A percentile compares a stretch with the other conserved stretches of the same genome.
These are phyloP conservation scores for Boletus eberwhitei DNA, from an alignment of 768 basidiomycete genomes.

Conservation along the genomic window DNA sequence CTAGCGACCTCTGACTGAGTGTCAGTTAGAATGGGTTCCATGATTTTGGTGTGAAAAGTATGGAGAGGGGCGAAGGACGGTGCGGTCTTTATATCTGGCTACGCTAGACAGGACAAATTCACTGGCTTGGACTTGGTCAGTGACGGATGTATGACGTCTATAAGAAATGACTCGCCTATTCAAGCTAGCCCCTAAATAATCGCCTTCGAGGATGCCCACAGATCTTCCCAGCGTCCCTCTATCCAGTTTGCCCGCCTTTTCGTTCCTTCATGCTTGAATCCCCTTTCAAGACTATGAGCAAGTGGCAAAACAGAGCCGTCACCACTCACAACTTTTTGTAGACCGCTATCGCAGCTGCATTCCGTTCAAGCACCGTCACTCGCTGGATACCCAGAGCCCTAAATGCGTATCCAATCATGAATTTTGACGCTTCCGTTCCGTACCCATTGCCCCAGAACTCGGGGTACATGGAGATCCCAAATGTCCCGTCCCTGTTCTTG, in stretches of 20 bases:
- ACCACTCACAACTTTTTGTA: conserved; percentile 32
- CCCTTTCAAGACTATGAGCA: conserved; percentile 15
- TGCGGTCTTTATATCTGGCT: conserved; percentile 2
- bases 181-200: conserved; percentile 1
- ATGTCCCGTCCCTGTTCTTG: conserved; percentile 27
- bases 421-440: conserved; percentile 34
- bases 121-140: too few species aligned
- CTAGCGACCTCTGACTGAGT: conserved; percentile 46
- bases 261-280: conserved; percentile 34
- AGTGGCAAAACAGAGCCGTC: neutral
- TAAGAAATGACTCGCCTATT: neutral
- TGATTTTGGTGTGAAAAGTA: conserved; percentile 3
- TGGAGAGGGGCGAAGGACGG: neutral
- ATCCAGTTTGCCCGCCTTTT: conserved; percentile 31
- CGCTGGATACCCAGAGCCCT: conserved; percentile 27
- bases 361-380: conserved; percentile 21
- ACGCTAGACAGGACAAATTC: too few species aligned
- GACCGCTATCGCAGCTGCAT: conserved; percentile 18
- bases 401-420: conserved; percentile 34
- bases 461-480: conserved; percentile 20
- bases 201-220: conserved; percentile 13
- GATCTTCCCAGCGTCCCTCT: conserved; percentile 33
- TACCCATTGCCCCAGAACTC: conserved; percentile 35
- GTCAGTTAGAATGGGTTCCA: conserved; percentile 11
- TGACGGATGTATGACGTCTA: neutral